These are phyloP conservation scores for Odonthalia washingtoniensis DNA, from an alignment of 31 red algal species.

Conservation along the genomic window DNA sequence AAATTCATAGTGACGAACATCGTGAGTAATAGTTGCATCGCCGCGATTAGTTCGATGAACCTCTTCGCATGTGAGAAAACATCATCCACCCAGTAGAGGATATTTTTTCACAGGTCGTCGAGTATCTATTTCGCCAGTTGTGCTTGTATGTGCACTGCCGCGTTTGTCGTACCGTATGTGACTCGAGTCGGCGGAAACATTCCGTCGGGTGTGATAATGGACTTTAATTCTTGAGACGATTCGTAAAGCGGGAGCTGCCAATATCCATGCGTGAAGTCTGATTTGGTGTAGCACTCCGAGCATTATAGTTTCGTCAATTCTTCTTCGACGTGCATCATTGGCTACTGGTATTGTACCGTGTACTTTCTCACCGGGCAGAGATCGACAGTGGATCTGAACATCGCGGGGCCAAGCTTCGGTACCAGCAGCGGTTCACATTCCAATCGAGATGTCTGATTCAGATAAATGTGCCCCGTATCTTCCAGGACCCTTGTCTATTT, in stretches of 20 bases:
- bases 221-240: background rate
- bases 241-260: background rate
- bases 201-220: constrained; percentile 24
- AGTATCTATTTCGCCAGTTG: background rate
- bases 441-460: background rate
- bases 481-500: background rate
- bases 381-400: constrained; percentile 1
- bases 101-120: background rate
- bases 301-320: background rate
- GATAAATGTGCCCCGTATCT: background rate
- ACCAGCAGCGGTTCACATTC: background rate
- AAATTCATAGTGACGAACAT: background rate
- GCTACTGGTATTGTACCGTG: constrained; percentile 10
- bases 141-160: background rate
- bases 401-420: background rate
- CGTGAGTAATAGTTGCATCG: background rate
- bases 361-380: background rate
- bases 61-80: background rate
- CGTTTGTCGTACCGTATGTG: background rate
- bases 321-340: background rate
- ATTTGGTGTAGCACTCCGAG: constrained; percentile 2
- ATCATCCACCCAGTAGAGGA: background rate
- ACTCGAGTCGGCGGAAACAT: constrained; percentile 1
- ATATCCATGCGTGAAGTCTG: constrained; percentile 2
- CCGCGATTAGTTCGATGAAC: background rate